Base-by-base conservation (phyloP, 1,284 basidiomycete species). In the Earliella scabrosa region DNA sequence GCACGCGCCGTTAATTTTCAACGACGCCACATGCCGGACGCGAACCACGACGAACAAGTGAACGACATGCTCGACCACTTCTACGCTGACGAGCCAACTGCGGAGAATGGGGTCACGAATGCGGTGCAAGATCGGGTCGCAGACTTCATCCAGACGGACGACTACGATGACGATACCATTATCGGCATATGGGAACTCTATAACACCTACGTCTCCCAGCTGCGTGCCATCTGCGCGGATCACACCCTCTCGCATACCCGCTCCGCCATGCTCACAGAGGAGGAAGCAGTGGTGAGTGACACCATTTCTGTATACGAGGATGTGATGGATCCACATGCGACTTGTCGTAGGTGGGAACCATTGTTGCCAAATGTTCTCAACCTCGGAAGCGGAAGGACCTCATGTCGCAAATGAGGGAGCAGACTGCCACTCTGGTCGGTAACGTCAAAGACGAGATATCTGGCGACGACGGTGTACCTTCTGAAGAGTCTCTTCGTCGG, bases 321-420 rank as follows among this genome's bases (percentile, higher is more conserved):
- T 21, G 26, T 26, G 10, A 45, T 36, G 32, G 26, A 14, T 24
- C 32, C 24, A 11, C 10, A 9, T n/a, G n/a, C n/a, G n/a, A n/a
- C n/a, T 13, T 23, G 16, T 5, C 0, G 5, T 21, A 63, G 61
- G 41, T 87, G n/a, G 86, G 86, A 2, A 86, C 85, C 0, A 87
- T 88, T 53, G 74, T 81, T 0, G 82, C 82, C 24, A 84, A 85
- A 56, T 81, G 76, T 8, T 80, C 82, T 0, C 82, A 86, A 58
- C 79, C 80, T n/a, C 74, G 82, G 3, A 77, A 74, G 57, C 75
- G 84, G 41, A 76, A 73, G 55, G 81, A 85, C 39, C 65, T 75
- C 41, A 86, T 85, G 63, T 71, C 80, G 1, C 77, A 76, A 47
- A 63, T 87, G 54, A 71, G 85, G 44, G 83, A 86, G 50, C 77